Base-by-base conservation (phyloP, 257 asterid genomes). In the Catharanthus roseus region DNA sequence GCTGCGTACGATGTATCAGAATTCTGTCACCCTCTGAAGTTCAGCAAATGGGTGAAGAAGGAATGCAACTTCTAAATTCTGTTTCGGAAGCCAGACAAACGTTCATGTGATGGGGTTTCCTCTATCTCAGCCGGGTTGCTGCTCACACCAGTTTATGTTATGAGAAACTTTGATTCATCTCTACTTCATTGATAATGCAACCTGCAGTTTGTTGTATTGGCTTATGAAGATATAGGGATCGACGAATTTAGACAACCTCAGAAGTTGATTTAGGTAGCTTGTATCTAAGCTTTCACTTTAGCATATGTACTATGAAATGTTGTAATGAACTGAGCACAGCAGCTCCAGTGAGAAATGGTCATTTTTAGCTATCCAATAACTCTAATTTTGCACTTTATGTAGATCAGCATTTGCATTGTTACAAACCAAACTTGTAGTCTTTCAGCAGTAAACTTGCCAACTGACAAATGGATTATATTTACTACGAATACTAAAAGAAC, bases 1-100 rank as follows among this genome's bases (percentile, higher is more conserved):
- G 93, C 29, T 95, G 99, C 69, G 99, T 95, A 11, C 85, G 86
- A 50, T 95, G 99, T 88, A 95, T 95, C 64, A 83, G 99, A 68
- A 95, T 95, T 26, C 70, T 95, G 64, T 95, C 98, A 36, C 98
- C 99, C 7, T 73, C 84, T 34, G 99, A 95, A 84, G 99, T 95
- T 54, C 88, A 92, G 87, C 97, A 91, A 84, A 91, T 95, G 99
- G 98, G 99, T 0, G 98, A 95, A 75, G 99, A 91, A 64, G 98
- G 99, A 63, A 95, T 90, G 99, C 99, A 87, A 82, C 92, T 95
- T 54, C 77, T 95, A 47, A 91, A 87, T 86, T 84, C 96, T 0
- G 95, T 82, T 5, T 71, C 82, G 12, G 88, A 76, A 53, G 78
- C 53, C 31, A 81, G 72, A 21, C 80, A n/a, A 38, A 5, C 16